Conservation (phyloP, 164 flowering plant species). For the Taxillus chinensis region DNA sequence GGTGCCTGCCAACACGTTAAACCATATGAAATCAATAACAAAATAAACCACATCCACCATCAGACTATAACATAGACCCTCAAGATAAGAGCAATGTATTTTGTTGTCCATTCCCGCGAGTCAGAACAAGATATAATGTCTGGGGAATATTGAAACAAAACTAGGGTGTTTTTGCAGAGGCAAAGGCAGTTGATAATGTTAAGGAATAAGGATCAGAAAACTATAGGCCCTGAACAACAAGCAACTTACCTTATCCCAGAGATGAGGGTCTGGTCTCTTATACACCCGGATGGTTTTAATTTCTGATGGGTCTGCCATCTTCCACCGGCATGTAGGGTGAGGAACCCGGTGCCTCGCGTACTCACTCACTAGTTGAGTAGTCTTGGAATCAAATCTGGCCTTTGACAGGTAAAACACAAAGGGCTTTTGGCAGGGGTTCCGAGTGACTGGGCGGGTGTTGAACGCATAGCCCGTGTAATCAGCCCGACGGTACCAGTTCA, state of each 20-base stretch:
- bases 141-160: background rate
- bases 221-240: too few relatives aligned
- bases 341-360: conserved; percentile 36
- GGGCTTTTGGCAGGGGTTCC: conserved; percentile 74
- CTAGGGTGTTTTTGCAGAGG: too few relatives aligned
- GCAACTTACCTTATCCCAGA: conserved; percentile 60
- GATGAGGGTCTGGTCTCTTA: conserved; percentile 54
- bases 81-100: too few relatives aligned
- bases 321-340: conserved; percentile 65
- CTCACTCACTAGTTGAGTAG: conserved; percentile 35
- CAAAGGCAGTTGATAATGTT: background rate
- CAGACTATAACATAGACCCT: too few relatives aligned
- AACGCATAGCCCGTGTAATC: conserved; percentile 81
- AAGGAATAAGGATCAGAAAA: background rate
- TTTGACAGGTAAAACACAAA: conserved; percentile 51
- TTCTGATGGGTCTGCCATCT: conserved; percentile 45
- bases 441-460: conserved; percentile 69
- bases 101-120: background rate
- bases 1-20: conserved; percentile 46
- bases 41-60: background rate
- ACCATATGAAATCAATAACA: background rate
- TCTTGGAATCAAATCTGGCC: conserved; percentile 15
- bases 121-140: background rate
- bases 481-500: conserved; percentile 71
- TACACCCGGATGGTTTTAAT: conserved; percentile 34